Percentiles rank a stretch among this genome's conserved stretches.
These are phyloP conservation scores for Aureobasidium sp. DNA, from an alignment of 2,329 filamentous ascomycete species.

Conservation along the genomic window DNA sequence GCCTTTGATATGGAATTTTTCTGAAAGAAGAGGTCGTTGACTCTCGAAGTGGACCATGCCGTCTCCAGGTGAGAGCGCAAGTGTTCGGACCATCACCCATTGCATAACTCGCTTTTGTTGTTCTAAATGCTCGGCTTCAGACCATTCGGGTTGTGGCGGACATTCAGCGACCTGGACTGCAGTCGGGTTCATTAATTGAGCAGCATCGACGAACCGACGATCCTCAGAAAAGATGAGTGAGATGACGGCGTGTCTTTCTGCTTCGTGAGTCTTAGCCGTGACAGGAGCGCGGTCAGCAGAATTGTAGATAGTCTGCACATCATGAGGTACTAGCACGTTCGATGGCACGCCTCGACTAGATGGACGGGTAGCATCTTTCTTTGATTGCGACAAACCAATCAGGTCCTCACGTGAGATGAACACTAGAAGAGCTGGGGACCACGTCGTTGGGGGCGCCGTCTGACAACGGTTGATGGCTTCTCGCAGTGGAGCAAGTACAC, in stretches of 20 bases:
- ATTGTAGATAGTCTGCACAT: constrained; percentile 16
- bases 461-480: constrained; percentile 83
- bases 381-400: constrained; percentile 48
- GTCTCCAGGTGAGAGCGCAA: constrained; percentile 81
- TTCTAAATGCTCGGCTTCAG: constrained; percentile 81
- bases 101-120: constrained; percentile 87
- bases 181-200: constrained; percentile 75
- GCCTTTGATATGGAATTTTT: constrained; percentile 80
- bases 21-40: constrained; percentile 80
- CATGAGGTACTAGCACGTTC: background rate
- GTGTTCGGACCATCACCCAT: constrained; percentile 74
- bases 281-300: constrained; percentile 10
- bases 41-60: constrained; percentile 84
- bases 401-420: constrained; percentile 79
- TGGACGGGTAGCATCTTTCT: constrained; percentile 17
- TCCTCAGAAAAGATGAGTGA: constrained; percentile 87
- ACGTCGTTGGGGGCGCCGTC: constrained; percentile 68
- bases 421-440: constrained; percentile 63
- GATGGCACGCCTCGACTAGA: background rate
- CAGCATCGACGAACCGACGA: constrained; percentile 78
- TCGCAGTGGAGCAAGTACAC: constrained; percentile 69
- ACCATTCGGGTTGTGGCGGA: constrained; percentile 65
- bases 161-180: constrained; percentile 74
- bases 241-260: constrained; percentile 70
- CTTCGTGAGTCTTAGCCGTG: constrained; percentile 73